These are phyloP conservation scores for Amphichorda felina DNA, from an alignment of 2,329 filamentous ascomycete species.

Conservation along the genomic window DNA sequence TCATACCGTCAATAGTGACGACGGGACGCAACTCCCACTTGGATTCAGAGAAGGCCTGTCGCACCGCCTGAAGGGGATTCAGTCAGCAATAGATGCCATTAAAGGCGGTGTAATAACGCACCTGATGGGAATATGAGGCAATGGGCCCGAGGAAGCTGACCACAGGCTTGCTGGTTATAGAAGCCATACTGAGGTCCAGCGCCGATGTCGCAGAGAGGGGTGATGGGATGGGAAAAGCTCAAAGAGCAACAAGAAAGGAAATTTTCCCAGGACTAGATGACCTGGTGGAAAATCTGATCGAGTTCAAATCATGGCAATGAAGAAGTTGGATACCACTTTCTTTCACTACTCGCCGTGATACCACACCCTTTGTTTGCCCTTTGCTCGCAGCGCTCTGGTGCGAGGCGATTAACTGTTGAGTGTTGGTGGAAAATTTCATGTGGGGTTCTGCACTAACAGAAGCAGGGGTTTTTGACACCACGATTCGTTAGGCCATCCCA, in stretches of 20 bases:
- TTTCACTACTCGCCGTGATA: too few relatives aligned
- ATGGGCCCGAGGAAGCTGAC: slow-evolving; percentile 38
- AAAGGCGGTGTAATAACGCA: slow-evolving; percentile 12
- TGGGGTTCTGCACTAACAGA: too few relatives aligned
- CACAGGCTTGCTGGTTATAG: slow-evolving; percentile 17
- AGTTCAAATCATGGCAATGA: too few relatives aligned
- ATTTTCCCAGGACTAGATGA: too few relatives aligned
- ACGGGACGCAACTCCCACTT: slow-evolving; percentile 37
- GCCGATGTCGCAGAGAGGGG: too few relatives aligned
- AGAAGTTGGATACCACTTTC: too few relatives aligned
- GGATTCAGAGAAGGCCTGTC: slow-evolving; percentile 33
- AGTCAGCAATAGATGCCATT: not conserved
- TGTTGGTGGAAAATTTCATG: not conserved
- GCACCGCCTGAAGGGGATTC: slow-evolving; percentile 23
- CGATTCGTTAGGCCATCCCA: too few relatives aligned
- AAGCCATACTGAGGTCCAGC: not conserved
- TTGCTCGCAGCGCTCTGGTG: too few relatives aligned
- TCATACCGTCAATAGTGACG: slow-evolving; percentile 34
- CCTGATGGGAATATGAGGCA: slow-evolving; percentile 40
- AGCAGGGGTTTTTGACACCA: too few relatives aligned
- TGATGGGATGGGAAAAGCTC: not conserved
- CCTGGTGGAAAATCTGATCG: too few relatives aligned
- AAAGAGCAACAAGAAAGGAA: too few relatives aligned
- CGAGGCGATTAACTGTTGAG: not conserved
- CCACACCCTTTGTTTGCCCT: too few relatives aligned